Conservation (phyloP, 805 yeast species). For the Starmerella vitae region DNA sequence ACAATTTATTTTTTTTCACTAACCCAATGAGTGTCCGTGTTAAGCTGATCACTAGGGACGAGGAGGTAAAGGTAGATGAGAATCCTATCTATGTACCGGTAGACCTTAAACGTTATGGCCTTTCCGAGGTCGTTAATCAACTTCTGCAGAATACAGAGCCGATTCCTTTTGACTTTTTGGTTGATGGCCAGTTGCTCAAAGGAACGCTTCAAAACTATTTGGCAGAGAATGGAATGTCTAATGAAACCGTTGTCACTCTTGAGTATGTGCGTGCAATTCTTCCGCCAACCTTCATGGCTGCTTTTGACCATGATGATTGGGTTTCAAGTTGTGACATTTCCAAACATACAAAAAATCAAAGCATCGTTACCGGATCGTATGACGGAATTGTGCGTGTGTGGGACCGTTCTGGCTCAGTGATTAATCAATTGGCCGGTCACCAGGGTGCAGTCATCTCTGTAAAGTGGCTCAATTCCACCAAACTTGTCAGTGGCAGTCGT, state of each 20-base stretch:
- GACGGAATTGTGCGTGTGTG: conserved; percentile 91
- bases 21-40: conserved; percentile 29
- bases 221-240: conserved; percentile 59
- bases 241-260: conserved; percentile 62
- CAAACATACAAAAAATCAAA: conserved; percentile 29
- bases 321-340: conserved; percentile 57
- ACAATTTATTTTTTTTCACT: background rate
- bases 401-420: conserved; percentile 66
- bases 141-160: conserved; percentile 46
- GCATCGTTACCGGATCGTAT: conserved; percentile 76
- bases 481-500: conserved; percentile 73
- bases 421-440: conserved; percentile 75
- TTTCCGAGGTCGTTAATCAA: conserved; percentile 92
- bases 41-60: conserved; percentile 67
- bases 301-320: conserved; percentile 93
- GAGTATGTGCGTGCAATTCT: conserved; percentile 87
- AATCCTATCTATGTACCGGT: conserved; percentile 83
- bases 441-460: conserved; percentile 75
- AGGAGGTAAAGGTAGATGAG: conserved; percentile 55
- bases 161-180: conserved; percentile 83
- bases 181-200: conserved; percentile 71
- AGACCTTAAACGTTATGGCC: conserved; percentile 72
- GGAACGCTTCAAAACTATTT: conserved; percentile 70
- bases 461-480: conserved; percentile 59
- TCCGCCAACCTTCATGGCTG: conserved; percentile 85